Evolutionary conservation across 129 eudicot species (phyloP).

Genomic region (Escallonia rubra): DNA sequence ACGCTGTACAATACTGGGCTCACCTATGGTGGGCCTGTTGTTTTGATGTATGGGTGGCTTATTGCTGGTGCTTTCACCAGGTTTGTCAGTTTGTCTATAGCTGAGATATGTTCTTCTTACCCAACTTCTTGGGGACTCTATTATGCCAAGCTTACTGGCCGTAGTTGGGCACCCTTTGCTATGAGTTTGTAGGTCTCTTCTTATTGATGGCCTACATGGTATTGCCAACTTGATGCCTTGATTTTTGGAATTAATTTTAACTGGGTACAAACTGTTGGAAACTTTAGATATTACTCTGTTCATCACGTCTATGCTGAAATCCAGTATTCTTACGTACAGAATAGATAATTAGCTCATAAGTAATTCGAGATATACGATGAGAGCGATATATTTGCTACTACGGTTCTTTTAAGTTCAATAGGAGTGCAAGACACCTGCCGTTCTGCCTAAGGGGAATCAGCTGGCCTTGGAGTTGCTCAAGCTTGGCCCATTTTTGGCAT

Average conservation of each 20-base stretch:
- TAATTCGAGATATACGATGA: too few relatives aligned
- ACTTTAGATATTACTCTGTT: not conserved
- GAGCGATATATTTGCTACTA: too few relatives aligned
- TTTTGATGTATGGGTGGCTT: conserved; percentile 74
- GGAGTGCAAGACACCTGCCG: too few relatives aligned
- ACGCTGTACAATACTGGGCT: conserved; percentile 72
- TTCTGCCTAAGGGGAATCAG: not conserved
- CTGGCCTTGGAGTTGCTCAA: not conserved
- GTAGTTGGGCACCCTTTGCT: conserved; percentile 70
- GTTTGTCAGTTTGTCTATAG: conserved; percentile 86
- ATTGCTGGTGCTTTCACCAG: conserved; percentile 66
- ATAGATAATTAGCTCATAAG: too few relatives aligned
- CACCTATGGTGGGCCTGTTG: conserved; percentile 75
- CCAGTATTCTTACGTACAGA: too few relatives aligned
- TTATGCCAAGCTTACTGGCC: conserved; percentile 94
- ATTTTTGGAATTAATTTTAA: not conserved
- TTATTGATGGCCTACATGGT: not conserved
- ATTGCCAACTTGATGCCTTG: too few relatives aligned
- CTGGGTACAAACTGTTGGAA: not conserved
- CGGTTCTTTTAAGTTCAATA: too few relatives aligned
- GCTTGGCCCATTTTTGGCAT: not conserved
- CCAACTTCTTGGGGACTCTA: conserved; percentile 92
- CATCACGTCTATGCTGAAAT: not conserved
- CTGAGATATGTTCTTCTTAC: conserved; percentile 87
- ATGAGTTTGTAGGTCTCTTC: not conserved